Base-by-base conservation (phyloP, 169 alveolate species). In the Eimeria sp. region DNA sequence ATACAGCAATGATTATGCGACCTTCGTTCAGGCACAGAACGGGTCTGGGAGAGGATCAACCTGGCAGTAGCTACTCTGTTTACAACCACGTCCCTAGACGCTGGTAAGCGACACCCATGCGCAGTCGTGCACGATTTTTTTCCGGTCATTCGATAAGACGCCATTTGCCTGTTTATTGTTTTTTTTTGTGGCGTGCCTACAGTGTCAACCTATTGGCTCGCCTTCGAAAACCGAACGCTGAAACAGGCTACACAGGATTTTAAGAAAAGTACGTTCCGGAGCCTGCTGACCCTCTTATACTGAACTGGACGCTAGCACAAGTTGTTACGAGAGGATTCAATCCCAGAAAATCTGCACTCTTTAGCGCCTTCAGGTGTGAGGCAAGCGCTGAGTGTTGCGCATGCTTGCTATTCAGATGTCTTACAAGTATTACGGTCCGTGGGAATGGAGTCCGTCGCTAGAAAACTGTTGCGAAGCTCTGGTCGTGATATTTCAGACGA, bases 151-250 rank as follows among this genome's bases (percentile, higher is more conserved):
- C 16, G 23, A 30, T 66, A 20, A n/a, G 52, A 10, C 40, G 11
- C 68, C n/a, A 66, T 14, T 64, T 0, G 6, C 52, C 11, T 46
- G 49, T 49, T 37, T 40, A 16, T 11, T 25, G 49, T 33, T 49
- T 13, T 87, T n/a, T 20, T 14, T 40, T 18, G 33, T 74, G 58
- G 46, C 83, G 71, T 11, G 23, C 25, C 8, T 87, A 11, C 94
- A 87, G 94, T 83, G 23, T 20, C 94, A 66, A 64, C 52, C 83
- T 87, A 64, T 46, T 87, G 94, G 82, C 94, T 87, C 25, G 94
- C 94, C 49, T 87, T 87, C 68, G 94, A 87, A 11, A 43, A 18
- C 13, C 82, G 94, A 14, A 87, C 56, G 23, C 40, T 49, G 56
- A 30, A 87, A 30, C 82, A 58, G 54, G 94, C 94, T 54, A 37